Evolutionary conservation across 2,329 filamentous ascomycete species (phyloP), one percentile per base, ranked within the genome.

Genomic region (Emmonsia crescens): DNA sequence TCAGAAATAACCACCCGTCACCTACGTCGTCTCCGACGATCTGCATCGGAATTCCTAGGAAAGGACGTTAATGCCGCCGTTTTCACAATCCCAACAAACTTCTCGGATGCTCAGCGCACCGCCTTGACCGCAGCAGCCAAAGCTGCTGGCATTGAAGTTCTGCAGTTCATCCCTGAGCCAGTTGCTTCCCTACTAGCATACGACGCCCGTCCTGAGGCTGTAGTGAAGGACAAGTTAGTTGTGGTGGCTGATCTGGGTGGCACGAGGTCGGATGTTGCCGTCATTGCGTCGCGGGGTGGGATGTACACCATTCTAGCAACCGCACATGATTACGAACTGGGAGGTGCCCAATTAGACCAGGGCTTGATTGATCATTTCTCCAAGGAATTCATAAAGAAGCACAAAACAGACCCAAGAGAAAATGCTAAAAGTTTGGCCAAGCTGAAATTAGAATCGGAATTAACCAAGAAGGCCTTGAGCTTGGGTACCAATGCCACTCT

Each of bases 311-410:
- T 96, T 69, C 83, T 99, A 62, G 91, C 94, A 24, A 96, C 93
- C 14, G 85, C 88, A 36, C 94, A 97, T 79, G 94, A 99, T 80
- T 96, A 96, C 78, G 92, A 97, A 72, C 89, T 93, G 68, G 87
- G 89, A 61, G 94, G 94, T 71, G 82, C 85, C 42, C 86, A 91
- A 67, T 82, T 99, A 62, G 94, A 99, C 79, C 84, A 94, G 74
- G 88, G 93, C 57, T 83, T 99, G 63, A 89, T 96, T 74, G 93
- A 99, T 74, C 88, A 96, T 81, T 96, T 97, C 69, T 89, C 93
- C 69, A 99, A 99, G 83, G 94, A 99, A 78, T 99, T 99, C 79
- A 84, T 94, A 72, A 97, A 99, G 85, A 96, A 96, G 83, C 85
- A 97, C 83, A 88, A 87, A 79, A 85, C 85, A 62, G 94, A 97